These are phyloP conservation scores for Eimeria tenella DNA, from an alignment of 169 alveolate species.

Conservation along the genomic window DNA sequence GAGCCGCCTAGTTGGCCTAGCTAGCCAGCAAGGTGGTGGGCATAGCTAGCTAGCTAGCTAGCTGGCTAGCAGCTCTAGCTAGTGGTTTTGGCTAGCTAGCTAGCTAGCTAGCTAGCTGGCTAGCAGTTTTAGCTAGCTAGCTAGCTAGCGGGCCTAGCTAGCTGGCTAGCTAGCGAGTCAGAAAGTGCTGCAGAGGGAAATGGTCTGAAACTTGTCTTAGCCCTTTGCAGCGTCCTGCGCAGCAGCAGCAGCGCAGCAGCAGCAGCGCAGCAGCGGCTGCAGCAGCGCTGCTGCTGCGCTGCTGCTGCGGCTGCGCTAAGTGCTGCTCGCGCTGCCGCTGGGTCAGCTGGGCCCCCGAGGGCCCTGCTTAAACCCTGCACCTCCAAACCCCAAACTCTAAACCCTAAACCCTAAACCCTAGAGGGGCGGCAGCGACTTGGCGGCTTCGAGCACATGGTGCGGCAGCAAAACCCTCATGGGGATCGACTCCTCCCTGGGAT, in stretches of 20 bases:
- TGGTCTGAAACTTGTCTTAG: too few species aligned
- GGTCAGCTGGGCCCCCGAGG: neutral
- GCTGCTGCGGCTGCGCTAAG: neutral
- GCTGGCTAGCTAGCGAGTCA: too few species aligned
- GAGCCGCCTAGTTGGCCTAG: too few species aligned
- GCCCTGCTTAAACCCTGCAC: neutral
- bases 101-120: too few species aligned
- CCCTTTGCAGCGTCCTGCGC: too few species aligned
- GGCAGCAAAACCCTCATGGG: constrained; percentile 44
- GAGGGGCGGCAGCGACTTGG: constrained; percentile 39
- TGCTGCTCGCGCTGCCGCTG: neutral
- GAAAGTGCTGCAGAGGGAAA: too few species aligned
- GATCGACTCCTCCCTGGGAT: neutral
- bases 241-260: neutral
- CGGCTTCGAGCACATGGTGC: constrained; percentile 21
- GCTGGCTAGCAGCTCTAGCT: too few species aligned
- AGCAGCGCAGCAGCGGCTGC: neutral
- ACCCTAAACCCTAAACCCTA: constrained; percentile 14
- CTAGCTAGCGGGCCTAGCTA: neutral
- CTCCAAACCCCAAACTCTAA: neutral
- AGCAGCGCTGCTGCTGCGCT: constrained; percentile 15
- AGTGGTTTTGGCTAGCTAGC: too few species aligned
- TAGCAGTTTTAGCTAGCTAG: neutral
- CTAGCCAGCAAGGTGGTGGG: too few species aligned
- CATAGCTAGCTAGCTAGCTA: too few species aligned